A percentile compares a stretch with the other conserved stretches of the same genome.
These are phyloP conservation scores for Catharanthus roseus DNA, from an alignment of 257 asterid genomes.

Conservation along the genomic window DNA sequence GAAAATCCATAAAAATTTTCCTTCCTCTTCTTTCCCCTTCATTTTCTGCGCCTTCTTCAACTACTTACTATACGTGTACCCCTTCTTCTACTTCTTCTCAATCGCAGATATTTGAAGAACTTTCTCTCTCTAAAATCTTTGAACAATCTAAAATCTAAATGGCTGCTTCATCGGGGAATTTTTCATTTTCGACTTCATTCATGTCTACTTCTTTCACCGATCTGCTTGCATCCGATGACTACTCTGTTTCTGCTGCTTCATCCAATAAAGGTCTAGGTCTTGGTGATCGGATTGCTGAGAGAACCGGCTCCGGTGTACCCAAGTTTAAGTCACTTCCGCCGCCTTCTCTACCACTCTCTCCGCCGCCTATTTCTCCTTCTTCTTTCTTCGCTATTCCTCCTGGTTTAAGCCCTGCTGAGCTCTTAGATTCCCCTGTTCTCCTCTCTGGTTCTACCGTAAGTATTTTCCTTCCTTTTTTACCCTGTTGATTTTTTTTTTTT, in stretches of 20 bases:
- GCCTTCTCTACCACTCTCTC: conserved; percentile 68
- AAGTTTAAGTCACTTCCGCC: conserved; percentile 79
- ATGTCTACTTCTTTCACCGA: conserved; percentile 53
- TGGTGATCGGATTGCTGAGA: conserved; percentile 57
- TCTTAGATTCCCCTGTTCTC: conserved; percentile 81
- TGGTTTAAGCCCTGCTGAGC: conserved; percentile 74
- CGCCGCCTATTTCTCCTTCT: conserved; percentile 65
- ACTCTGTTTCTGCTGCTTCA: conserved; percentile 14
- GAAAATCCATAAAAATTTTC: not conserved
- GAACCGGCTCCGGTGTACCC: conserved; percentile 65
- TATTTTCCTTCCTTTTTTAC: too few relatives aligned
- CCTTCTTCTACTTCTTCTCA: conserved; percentile 4
- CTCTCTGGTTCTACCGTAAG: conserved; percentile 50
- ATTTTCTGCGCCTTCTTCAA: not conserved
- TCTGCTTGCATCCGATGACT: conserved; percentile 49
- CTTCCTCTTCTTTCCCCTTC: not conserved
- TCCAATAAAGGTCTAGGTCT: conserved; percentile 28
- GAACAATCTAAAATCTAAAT: conserved; percentile 3
- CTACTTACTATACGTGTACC: conserved; percentile 16
- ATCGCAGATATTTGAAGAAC: not conserved
- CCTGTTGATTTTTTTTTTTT: too few relatives aligned
- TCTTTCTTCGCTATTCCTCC: conserved; percentile 79
- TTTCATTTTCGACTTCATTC: conserved; percentile 27
- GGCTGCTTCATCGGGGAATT: conserved; percentile 36
- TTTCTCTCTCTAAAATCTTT: too few relatives aligned